A percentile compares a stretch with the other conserved stretches of the same genome.
Conservation (phyloP, 2,329 filamentous ascomycete species). For the Aureobasidium mangrovei region DNA sequence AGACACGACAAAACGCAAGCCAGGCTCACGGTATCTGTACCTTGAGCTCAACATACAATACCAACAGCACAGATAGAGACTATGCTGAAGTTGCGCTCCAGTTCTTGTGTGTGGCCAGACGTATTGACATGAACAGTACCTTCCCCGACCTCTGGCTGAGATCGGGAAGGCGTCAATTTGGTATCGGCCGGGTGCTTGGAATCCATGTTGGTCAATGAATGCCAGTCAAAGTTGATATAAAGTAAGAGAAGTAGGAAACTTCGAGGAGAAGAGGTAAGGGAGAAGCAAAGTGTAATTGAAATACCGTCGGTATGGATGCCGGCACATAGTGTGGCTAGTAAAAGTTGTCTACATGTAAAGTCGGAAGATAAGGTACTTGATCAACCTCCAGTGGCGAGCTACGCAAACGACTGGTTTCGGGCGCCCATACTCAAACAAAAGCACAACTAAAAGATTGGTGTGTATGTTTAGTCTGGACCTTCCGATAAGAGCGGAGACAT, state of each 20-base stretch:
- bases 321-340: neutral
- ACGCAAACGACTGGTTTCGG: neutral
- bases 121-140: conserved; percentile 32
- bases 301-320: neutral
- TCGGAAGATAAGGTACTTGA: neutral
- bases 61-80: conserved; percentile 33
- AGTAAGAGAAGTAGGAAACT: neutral
- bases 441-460: neutral
- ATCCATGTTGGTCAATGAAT: neutral
- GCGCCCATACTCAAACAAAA: conserved; percentile 2
- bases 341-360: neutral
- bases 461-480: neutral
- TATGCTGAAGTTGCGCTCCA: conserved; percentile 43
- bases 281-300: neutral
- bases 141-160: conserved; percentile 6
- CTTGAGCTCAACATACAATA: neutral
- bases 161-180: neutral
- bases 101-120: conserved; percentile 44
- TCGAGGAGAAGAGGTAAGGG: neutral
- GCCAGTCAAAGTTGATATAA: neutral
- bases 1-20: no score
- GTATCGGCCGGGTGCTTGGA: neutral
- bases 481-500: conserved; percentile 12
- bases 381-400: neutral
- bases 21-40: no score